Evolutionary conservation across 345 rosid species (phyloP).

Genomic region (Populus tremula): DNA sequence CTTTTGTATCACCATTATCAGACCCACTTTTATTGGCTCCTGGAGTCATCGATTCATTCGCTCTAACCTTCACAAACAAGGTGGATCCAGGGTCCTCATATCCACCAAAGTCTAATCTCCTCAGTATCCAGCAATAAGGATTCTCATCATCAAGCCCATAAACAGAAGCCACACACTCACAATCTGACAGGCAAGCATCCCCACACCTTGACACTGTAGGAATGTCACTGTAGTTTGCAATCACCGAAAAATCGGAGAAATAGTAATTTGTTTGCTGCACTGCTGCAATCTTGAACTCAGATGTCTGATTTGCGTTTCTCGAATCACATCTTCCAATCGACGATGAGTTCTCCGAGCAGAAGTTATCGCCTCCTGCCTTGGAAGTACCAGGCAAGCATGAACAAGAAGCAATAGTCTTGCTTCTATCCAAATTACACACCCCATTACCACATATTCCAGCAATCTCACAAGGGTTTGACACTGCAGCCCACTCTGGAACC

Average conservation of each 20-base stretch:
- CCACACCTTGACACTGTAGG: conserved; percentile 59
- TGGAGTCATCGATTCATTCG: conserved; percentile 40
- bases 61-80: conserved; percentile 59
- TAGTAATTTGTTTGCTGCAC: conserved; percentile 79
- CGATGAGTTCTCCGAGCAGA: conserved; percentile 54
- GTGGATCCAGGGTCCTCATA: conserved; percentile 74
- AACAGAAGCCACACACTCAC: conserved; percentile 84
- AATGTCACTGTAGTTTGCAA: conserved; percentile 66
- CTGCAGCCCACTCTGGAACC: conserved; percentile 92
- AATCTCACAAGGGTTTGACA: conserved; percentile 80
- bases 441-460: conserved; percentile 90
- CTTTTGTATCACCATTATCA: conserved; percentile 10
- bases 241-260: conserved; percentile 56
- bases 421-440: conserved; percentile 62
- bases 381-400: conserved; percentile 66
- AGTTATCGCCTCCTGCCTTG: conserved; percentile 27
- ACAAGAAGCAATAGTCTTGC: conserved; percentile 76
- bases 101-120: conserved; percentile 73
- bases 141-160: conserved; percentile 83
- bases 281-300: conserved; percentile 44
- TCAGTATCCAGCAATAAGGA: conserved; percentile 85
- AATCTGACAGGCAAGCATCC: conserved; percentile 65
- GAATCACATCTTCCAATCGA: conserved; percentile 42
- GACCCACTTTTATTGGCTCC: conserved; percentile 6
- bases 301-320: conserved; percentile 24